phyloP scores from a whole-genome alignment of 805 yeast genomes.

The Lipomyces sp. region DNA sequence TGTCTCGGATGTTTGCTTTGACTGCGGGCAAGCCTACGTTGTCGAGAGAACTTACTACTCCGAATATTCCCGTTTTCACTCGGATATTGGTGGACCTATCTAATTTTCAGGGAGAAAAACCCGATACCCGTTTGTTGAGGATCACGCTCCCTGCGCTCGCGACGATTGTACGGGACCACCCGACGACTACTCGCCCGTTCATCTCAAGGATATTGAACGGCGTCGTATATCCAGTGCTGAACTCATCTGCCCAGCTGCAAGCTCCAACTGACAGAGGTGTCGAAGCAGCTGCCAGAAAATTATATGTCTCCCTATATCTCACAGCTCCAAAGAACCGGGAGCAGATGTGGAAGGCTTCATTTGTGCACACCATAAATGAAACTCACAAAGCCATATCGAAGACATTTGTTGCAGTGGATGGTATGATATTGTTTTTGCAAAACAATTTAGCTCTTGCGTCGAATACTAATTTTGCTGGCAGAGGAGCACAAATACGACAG shows the following conservation, averaged over 20 bases:
- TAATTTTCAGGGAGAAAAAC: background rate
- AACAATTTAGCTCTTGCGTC: too few species aligned
- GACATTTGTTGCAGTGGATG: conserved; percentile 5
- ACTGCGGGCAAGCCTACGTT: conserved; percentile 20
- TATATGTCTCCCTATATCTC: conserved; percentile 11
- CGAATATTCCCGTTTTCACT: conserved; percentile 21
- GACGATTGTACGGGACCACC: conserved; percentile 5
- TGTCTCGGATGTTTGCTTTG: conserved; percentile 8
- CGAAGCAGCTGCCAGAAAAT: conserved; percentile 13
- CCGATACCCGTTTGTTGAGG: background rate
- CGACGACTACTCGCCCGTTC: conserved; percentile 22
- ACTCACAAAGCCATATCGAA: conserved; percentile 8
- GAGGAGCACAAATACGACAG: conserved; percentile 7
- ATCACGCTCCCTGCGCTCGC: conserved; percentile 17
- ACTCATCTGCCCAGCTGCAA: background rate
- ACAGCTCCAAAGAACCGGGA: conserved; percentile 17
- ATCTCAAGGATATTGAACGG: conserved; percentile 3
- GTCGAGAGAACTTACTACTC: conserved; percentile 21
- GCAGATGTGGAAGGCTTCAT: conserved; percentile 18
- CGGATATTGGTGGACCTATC: conserved; percentile 4
- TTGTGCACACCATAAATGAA: conserved; percentile 12
- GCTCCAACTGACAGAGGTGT: conserved; percentile 1
- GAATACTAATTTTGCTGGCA: too few species aligned
- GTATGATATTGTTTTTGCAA: too few species aligned
- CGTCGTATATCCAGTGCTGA: conserved; percentile 17